Base-by-base conservation (phyloP, 768 basidiomycete genomes). In the Pulveroboletus sp. region DNA sequence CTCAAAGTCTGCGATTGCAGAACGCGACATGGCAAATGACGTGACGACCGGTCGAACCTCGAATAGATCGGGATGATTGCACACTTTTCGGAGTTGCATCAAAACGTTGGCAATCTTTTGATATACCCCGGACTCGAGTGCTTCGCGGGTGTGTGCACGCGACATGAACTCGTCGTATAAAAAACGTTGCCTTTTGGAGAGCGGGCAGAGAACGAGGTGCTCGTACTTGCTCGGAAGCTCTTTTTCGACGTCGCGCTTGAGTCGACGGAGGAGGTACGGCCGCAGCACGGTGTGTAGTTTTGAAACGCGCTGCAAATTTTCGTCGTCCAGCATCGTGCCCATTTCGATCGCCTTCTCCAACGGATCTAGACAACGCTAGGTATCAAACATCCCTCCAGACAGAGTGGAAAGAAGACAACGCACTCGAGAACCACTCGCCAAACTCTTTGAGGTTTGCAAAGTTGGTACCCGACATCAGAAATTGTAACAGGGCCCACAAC, bases 71-170 rank as follows among this genome's bases (percentile, higher is more conserved):
- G 94, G 95, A 67, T 97, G 93, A 47, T 90, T 94, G 73, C 92
- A 92, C 36, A 95, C 91, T 72, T 98, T 97, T 47, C 97, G 86
- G 4, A 98, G 78, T 65, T 99, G 97, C 97, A 98, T 99, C 51
- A 98, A 79, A 48, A 95, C 84, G 64, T 99, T 99, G 58, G 89
- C 89, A 37, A 91, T 87, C 69, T 88, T 88, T 68, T 88, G 87
- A 60, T 91, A 91, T 4, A 89, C 76, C 4, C 94, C 94, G 2
- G 92, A 91, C 19, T 84, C 75, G 39, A 97, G 74, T 17, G 90
- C 90, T 53, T 85, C 82, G 24, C 80, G 79, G 3, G 93, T 97
- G 45, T 91, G 84, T 1, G 88, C 80, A 24, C 93, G 81, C 11
- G 85, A 77, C 92, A 97, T 94, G 72, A 95, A 95, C 63, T 95